Base-by-base conservation (phyloP, 2,329 filamentous ascomycete species). In the Orbilia javanica region DNA sequence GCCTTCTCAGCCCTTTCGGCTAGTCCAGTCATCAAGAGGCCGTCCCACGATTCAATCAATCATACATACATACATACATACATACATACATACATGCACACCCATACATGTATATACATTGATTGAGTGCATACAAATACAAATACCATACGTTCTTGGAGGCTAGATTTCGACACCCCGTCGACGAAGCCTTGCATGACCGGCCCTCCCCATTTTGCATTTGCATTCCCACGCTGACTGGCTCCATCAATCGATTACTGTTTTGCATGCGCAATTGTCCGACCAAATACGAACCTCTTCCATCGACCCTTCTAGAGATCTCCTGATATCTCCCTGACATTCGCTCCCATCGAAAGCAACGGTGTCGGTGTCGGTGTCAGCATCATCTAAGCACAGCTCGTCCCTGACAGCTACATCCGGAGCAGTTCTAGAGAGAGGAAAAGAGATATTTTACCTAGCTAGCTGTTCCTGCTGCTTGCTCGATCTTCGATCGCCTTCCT, bases 401-500 rank as follows among this genome's bases (percentile, higher is more conserved):
- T 60, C 55, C 55, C 55, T 60, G 55, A 27, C 55, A 60, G 52
- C 52, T 52, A 27, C 50, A 29, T 29, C 13, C 46, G 20, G 46
- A 50, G 46, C 15, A 50, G 18, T 44, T 44, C 42, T 15, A 44
- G 42, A 44, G 42, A 34, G 31, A 34, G 5, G 10, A 10, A 34
- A 10, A 4, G 31, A 44, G 42, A 44, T 44, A 44, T 50, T 25
- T 25, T 50, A 50, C 22, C 13, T 48, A 52, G 46, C 48, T 52
- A n/a, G 48, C 52, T 53, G 34, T 11, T 4, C 25, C 4, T 15
- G 39, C 22, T 36, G 31, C 52, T 36, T n/a, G 52, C 8, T 66
- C 69, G 69, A 73, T 73, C 69, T 57, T 73, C 69, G 69, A 73
- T 73, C 69, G 69, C 69, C 69, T 73, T 73, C 69, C 69, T 73